A percentile compares a stretch with the other conserved stretches of the same genome.
Evolutionary conservation across 2,329 filamentous ascomycete species (phyloP).

Genomic region (Amauroascus verrucosus): DNA sequence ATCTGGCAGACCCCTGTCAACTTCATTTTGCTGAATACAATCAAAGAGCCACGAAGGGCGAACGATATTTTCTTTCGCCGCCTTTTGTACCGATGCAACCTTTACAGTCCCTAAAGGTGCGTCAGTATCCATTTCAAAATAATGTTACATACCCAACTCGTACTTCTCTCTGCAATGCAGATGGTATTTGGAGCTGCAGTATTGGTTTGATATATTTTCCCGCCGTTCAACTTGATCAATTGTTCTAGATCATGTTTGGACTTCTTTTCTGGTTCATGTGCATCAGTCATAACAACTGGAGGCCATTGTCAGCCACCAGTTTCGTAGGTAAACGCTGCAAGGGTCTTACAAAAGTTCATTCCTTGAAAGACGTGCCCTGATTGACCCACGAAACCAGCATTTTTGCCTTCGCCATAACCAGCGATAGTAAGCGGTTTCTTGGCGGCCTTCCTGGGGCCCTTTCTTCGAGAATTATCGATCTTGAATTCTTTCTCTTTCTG

Average conservation of each 20-base stretch:
- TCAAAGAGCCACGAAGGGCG: slow-evolving; percentile 75
- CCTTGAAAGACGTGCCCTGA: slow-evolving; percentile 61
- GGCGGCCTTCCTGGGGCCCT: slow-evolving; percentile 46
- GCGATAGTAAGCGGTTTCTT: slow-evolving; percentile 65
- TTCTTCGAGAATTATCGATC: slow-evolving; percentile 56
- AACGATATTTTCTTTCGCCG: slow-evolving; percentile 60
- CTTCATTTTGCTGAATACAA: slow-evolving; percentile 54
- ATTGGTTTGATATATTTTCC: slow-evolving; percentile 64
- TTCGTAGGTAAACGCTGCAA: neutral
- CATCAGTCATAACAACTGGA: slow-evolving; percentile 53
- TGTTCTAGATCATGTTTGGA: slow-evolving; percentile 69
- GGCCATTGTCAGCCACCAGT: slow-evolving; percentile 10
- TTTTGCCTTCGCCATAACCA: slow-evolving; percentile 50
- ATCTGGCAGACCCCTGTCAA: slow-evolving; percentile 43
- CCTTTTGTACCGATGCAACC: slow-evolving; percentile 71
- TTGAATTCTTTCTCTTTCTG: slow-evolving; percentile 64
- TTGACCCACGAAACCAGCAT: slow-evolving; percentile 47
- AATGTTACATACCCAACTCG: no score
- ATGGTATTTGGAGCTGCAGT: slow-evolving; percentile 53
- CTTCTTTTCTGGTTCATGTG: slow-evolving; percentile 51
- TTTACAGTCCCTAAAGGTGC: slow-evolving; percentile 51
- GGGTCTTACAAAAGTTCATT: slow-evolving; percentile 56
- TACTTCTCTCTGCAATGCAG: slow-evolving; percentile 66
- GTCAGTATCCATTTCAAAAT: neutral
- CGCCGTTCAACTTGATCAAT: slow-evolving; percentile 74